Conservation (phyloP, 495 filamentous ascomycete genomes). For the Aspergillus coremiiformis region DNA sequence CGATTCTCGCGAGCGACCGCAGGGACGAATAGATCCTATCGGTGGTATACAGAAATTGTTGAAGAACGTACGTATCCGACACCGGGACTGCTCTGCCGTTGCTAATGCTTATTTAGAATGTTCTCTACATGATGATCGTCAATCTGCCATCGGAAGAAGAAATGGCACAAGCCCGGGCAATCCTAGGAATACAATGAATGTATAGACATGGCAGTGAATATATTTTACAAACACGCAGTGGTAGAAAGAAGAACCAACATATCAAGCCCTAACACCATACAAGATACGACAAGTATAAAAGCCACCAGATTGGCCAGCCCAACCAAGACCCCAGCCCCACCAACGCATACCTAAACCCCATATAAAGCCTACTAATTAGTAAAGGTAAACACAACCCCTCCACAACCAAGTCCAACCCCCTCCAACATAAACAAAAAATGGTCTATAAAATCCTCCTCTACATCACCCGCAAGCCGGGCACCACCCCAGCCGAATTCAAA, state of each 20-base stretch:
- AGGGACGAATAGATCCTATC: neutral
- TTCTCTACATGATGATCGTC: slow-evolving; percentile 46
- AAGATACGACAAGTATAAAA: no score
- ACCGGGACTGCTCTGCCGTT: slow-evolving; percentile 1
- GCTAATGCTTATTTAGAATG: slow-evolving; percentile 25
- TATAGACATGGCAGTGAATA: no score
- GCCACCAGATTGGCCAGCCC: no score
- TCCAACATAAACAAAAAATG: neutral
- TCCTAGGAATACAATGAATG: neutral
- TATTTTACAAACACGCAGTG: no score
- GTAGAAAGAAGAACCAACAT: no score
- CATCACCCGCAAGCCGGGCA: slow-evolving; percentile 23
- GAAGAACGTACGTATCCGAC: slow-evolving; percentile 16
- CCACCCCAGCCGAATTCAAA: slow-evolving; percentile 25
- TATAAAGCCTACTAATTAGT: neutral
- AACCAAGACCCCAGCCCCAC: neutral
- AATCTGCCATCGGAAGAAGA: slow-evolving; percentile 44
- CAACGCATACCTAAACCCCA: neutral
- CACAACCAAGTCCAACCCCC: neutral
- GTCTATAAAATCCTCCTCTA: slow-evolving; percentile 11
- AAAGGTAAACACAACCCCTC: no score
- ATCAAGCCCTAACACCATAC: no score
- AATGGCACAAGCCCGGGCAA: slow-evolving; percentile 21
- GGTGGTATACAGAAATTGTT: slow-evolving; percentile 15
- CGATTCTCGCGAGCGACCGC: neutral